These are phyloP conservation scores for Steccherinum ochraceum DNA, from an alignment of 768 basidiomycete genomes.

Conservation along the genomic window DNA sequence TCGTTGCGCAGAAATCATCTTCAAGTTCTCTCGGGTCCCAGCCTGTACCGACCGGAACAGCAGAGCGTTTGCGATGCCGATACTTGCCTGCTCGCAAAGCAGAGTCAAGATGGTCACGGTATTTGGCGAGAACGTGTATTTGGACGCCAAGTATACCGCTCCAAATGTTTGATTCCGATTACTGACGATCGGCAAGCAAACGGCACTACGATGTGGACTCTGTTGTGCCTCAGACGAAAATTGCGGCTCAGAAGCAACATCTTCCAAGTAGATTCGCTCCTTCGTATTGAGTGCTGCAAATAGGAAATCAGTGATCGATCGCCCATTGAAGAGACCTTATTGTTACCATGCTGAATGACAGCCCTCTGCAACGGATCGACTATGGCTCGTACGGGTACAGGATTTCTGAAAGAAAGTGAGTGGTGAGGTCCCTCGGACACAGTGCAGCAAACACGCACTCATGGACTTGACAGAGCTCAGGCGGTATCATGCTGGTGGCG, in stretches of 20 bases:
- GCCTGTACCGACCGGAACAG: slow-evolving; percentile 70
- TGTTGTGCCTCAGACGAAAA: slow-evolving; percentile 65
- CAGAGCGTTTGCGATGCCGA: slow-evolving; percentile 70
- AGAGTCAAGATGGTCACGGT: slow-evolving; percentile 56
- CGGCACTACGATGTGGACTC: slow-evolving; percentile 51
- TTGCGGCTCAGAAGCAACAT: slow-evolving; percentile 57
- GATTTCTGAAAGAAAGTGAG: slow-evolving; percentile 36
- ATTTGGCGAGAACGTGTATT: slow-evolving; percentile 56
- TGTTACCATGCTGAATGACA: slow-evolving; percentile 58
- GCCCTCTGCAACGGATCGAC: slow-evolving; percentile 59
- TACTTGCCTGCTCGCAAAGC: slow-evolving; percentile 68
- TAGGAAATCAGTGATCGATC: slow-evolving; percentile 1
- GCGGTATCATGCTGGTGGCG: slow-evolving; percentile 57
- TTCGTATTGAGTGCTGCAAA: slow-evolving; percentile 59
- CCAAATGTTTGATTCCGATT: slow-evolving; percentile 74
- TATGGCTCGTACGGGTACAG: slow-evolving; percentile 51
- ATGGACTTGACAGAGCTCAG: slow-evolving; percentile 58
- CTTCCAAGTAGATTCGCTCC: slow-evolving; percentile 52
- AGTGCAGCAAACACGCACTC: slow-evolving; percentile 43
- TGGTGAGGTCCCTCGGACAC: not conserved
- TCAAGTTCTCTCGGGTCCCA: slow-evolving; percentile 67
- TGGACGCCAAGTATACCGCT: slow-evolving; percentile 60
- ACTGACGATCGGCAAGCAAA: slow-evolving; percentile 68
- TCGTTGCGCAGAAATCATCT: slow-evolving; percentile 69
- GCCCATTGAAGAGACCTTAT: no score